phyloP scores from a whole-genome alignment of 1,139 yeast genomes.

The Taphrina wiesneri region DNA sequence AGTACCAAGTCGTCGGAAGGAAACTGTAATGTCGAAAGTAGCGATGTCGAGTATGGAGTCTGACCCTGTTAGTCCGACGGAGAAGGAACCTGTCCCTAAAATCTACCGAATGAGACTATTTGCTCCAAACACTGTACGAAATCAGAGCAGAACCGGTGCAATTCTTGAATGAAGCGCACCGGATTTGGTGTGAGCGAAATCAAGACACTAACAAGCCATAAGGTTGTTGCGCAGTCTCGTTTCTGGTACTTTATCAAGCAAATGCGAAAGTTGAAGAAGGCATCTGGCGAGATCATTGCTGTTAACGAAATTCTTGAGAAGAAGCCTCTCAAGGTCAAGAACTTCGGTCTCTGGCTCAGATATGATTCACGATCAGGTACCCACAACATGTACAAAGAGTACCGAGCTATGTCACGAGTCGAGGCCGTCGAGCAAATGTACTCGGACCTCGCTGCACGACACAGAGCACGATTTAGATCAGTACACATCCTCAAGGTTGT shows the following conservation, averaged over 20 bases:
- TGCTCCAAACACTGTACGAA: constrained; percentile 59
- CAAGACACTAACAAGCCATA: constrained; percentile 44
- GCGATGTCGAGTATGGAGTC: background rate
- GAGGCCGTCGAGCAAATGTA: constrained; percentile 98
- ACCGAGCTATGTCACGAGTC: constrained; percentile 99
- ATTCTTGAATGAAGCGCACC: background rate
- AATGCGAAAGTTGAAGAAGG: constrained; percentile 99
- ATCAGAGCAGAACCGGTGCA: background rate
- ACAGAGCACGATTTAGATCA: constrained; percentile 99
- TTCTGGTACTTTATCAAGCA: constrained; percentile 99
- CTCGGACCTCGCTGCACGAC: constrained; percentile 99
- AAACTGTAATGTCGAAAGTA: constrained; percentile 55
- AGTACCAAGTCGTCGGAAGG: constrained; percentile 99
- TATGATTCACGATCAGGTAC: constrained; percentile 99
- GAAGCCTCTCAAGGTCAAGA: constrained; percentile 98
- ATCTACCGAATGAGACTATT: constrained; percentile 99
- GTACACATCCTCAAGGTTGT: constrained; percentile 93
- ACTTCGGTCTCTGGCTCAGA: constrained; percentile 99
- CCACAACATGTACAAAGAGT: constrained; percentile 99
- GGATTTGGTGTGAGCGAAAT: background rate
- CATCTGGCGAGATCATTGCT: constrained; percentile 98
- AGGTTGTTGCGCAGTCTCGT: constrained; percentile 99
- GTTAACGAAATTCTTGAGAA: constrained; percentile 86
- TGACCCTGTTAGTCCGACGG: constrained; percentile 67
- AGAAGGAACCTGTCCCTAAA: constrained; percentile 98